phyloP scores from a whole-genome alignment of 768 basidiomycete genomes.

The Tulasnella sp. region DNA sequence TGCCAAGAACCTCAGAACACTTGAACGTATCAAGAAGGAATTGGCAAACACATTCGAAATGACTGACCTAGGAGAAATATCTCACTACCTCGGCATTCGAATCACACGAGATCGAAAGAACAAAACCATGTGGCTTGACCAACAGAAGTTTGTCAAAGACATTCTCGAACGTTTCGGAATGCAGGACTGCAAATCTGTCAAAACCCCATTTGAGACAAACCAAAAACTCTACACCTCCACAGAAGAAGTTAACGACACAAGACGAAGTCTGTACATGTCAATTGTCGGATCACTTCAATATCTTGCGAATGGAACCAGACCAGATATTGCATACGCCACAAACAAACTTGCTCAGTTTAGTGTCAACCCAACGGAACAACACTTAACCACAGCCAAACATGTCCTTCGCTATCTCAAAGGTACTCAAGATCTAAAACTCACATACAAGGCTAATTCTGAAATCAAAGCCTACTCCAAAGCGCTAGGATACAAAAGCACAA shows the following conservation, averaged over 20 bases:
- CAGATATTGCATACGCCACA: constrained; percentile 43
- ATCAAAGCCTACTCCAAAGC: not conserved
- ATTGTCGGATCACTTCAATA: constrained; percentile 38
- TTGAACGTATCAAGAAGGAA: too few relatives aligned
- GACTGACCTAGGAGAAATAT: too few relatives aligned
- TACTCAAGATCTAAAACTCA: constrained; percentile 9
- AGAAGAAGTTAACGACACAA: not conserved
- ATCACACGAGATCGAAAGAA: too few relatives aligned
- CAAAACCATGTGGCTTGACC: too few relatives aligned
- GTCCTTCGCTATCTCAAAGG: constrained; percentile 38
- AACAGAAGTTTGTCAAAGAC: too few relatives aligned
- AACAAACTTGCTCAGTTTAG: constrained; percentile 40
- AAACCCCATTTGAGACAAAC: constrained; percentile 1
- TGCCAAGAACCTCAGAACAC: too few relatives aligned
- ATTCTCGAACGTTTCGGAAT: not conserved
- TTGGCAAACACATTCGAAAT: too few relatives aligned
- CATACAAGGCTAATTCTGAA: not conserved
- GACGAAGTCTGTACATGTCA: not conserved
- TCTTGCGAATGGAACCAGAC: constrained; percentile 37
- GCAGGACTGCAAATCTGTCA: not conserved
- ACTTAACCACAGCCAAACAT: constrained; percentile 37
- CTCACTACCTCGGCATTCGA: too few relatives aligned
- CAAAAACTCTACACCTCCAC: not conserved
- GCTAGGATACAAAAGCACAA: not conserved
- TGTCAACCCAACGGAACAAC: constrained; percentile 31